Base-by-base conservation (phyloP, 1,284 basidiomycete genomes). In the Cryptococcus maquisensis region DNA sequence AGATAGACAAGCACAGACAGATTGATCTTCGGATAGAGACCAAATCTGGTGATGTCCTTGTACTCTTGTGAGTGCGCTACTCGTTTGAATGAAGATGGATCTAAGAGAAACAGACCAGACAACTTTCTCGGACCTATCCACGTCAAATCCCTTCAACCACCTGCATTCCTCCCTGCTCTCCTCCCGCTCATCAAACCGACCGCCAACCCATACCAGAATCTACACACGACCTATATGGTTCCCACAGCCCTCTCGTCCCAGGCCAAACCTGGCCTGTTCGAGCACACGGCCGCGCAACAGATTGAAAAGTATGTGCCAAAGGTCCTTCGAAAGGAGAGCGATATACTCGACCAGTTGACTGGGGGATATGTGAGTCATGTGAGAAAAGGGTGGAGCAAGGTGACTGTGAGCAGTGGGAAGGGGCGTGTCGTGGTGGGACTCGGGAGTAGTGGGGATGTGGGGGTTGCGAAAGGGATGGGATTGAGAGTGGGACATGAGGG, bases 101-200 rank as follows among this genome's bases (percentile, higher is more conserved):
- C 15, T 16, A 7, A 20, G 12, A 24, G 16, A 21, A 40, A 20
- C 36, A 69, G 67, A 9, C 72, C 71, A 1, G 56, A 63, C 12
- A 61, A 55, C 21, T 74, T 68, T 53, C 51, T 59, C 42, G 72
- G 72, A 15, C 61, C 66, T 7, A 56, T 73, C 23, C 63, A 67
- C 42, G 48, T 68, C 21, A 65, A 58, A 28, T 60, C 62, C 3
- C 52, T 61, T n/a, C 43, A 49, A 16, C 42, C 51, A 6, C 56
- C 57, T 13, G 52, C 37, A 4, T 62, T 65, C 47, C 55, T 67
- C 2, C 44, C 55, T 6, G 61, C 61, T 35, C 57, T 73, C 15
- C 4, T 9, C 0, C 54, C 67, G 1, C 60, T 65, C 28, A 44
- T 67, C 28, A 55, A 58, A 38, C 62, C 60, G 16, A 26, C 69